Evolutionary conservation across 2,329 filamentous ascomycete genomes (phyloP).

Genomic region (Fusarium sp.): DNA sequence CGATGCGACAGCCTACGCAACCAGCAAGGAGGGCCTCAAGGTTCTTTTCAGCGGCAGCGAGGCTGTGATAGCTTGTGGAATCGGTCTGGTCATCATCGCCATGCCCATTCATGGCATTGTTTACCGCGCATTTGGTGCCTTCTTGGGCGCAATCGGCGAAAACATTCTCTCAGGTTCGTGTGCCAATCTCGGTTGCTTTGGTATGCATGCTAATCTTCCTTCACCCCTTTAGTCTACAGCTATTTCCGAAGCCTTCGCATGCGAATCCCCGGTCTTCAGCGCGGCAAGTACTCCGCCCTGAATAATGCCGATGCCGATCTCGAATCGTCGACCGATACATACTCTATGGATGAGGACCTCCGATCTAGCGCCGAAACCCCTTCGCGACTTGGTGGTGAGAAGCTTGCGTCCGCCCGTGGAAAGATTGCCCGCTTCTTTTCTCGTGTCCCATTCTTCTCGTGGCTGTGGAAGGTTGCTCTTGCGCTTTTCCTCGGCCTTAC

Average conservation of each 20-base stretch:
- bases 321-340: constrained; percentile 40
- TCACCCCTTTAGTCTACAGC: constrained; percentile 23
- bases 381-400: constrained; percentile 26
- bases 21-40: constrained; percentile 51
- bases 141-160: constrained; percentile 37
- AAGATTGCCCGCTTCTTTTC: constrained; percentile 26
- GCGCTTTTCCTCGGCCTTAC: constrained; percentile 43
- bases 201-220: constrained; percentile 9
- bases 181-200: not conserved
- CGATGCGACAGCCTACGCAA: constrained; percentile 50
- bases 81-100: constrained; percentile 42
- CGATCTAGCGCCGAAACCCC: constrained; percentile 30
- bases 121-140: constrained; percentile 42
- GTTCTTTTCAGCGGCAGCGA: constrained; percentile 51
- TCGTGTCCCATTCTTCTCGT: constrained; percentile 28
- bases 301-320: constrained; percentile 30
- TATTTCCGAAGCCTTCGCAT: constrained; percentile 36
- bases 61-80: constrained; percentile 44
- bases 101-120: constrained; percentile 45
- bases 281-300: constrained; percentile 39
- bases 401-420: constrained; percentile 10
- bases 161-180: constrained; percentile 36
- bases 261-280: constrained; percentile 35
- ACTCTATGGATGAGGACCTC: constrained; percentile 39
- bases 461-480: constrained; percentile 35